These are phyloP conservation scores for Botryotinia globosa DNA, from an alignment of 2,329 filamentous ascomycete species.

Conservation along the genomic window DNA sequence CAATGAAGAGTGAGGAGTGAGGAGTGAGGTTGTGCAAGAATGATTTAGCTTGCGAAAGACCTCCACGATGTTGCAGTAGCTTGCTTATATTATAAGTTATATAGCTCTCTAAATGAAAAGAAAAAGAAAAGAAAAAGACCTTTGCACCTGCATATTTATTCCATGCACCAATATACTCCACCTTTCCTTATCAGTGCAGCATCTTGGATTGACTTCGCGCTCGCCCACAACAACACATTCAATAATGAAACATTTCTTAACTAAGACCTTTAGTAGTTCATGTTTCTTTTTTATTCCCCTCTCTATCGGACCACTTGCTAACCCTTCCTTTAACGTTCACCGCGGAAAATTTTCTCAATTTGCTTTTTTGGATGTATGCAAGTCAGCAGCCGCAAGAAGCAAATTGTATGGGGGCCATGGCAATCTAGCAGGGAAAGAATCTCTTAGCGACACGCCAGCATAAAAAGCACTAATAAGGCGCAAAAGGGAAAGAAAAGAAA, in stretches of 20 bases:
- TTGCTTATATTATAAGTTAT: no score
- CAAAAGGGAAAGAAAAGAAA: not conserved
- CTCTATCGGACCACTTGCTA: not conserved
- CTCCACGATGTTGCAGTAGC: conserved; percentile 4
- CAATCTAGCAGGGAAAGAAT: not conserved
- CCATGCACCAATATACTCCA: not conserved
- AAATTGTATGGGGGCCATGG: not conserved
- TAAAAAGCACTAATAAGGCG: not conserved
- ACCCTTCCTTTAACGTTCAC: not conserved
- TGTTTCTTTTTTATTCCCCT: not conserved
- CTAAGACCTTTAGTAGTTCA: not conserved
- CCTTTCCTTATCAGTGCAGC: conserved; percentile 13
- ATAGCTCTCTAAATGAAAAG: not conserved
- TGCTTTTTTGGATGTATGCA: conserved; percentile 10
- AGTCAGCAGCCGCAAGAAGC: conserved; percentile 13
- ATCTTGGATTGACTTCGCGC: not conserved
- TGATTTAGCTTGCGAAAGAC: not conserved
- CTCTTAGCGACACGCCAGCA: not conserved
- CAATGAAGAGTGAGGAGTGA: not conserved
- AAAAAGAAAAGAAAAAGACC: no score
- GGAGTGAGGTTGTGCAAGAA: conserved; percentile 1
- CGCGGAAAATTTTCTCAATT: not conserved
- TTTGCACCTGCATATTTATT: conserved; percentile 10
- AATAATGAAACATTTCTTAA: not conserved
- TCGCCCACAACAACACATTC: not conserved